Base-by-base conservation (phyloP, 371 early-diverging fungal species). In the Mucor plumbeus region DNA sequence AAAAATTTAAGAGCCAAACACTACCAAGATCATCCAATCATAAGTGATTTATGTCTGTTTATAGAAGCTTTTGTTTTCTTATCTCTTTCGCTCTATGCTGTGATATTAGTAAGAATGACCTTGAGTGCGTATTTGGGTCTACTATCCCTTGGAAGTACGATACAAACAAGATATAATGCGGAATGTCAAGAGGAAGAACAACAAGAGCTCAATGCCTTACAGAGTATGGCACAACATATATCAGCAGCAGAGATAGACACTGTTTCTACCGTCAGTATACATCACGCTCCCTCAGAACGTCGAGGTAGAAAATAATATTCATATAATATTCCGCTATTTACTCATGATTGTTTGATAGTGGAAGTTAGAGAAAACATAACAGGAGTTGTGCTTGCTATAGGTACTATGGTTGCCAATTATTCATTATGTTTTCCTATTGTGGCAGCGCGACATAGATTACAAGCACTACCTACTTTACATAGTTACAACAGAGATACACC, bases 381-480 rank as follows among this genome's bases (percentile, higher is more conserved):
- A 14, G 84, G 82, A 1, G 81, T 84, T 26, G 72, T 74, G 15
- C 72, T 88, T 5, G 85, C 85, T 0, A 82, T 86, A 43, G 79
- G 84, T 2, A 80, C 85, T 6, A 76, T 88, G 81, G 78, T 86
- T 3, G 77, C 84, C 64, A 88, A 88, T 64, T 86, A 88, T 41
- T 77, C 81, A 3, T 64, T 86, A 3, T 83, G 87, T 54, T 88
- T 85, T 54, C 88, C 88, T 0, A 80, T 86, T 54, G 85, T 88
- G 31, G 88, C 83, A 8, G 81, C 83, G 6, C 72, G 88, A 9
- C 85, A 88, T 66, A 74, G 85, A 14, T 68, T 72, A 9, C 80
- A 82, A 48, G 78, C 79, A 5, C 56, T 79, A 39, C 68, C 81
- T 1, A 31, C 48, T 0, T 48, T 59, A 31, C 21, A 72, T 36